Evolutionary conservation across 2,329 filamentous ascomycete genomes (phyloP), one percentile per base, ranked within the genome.

Genomic region (Zalaria sp.): DNA sequence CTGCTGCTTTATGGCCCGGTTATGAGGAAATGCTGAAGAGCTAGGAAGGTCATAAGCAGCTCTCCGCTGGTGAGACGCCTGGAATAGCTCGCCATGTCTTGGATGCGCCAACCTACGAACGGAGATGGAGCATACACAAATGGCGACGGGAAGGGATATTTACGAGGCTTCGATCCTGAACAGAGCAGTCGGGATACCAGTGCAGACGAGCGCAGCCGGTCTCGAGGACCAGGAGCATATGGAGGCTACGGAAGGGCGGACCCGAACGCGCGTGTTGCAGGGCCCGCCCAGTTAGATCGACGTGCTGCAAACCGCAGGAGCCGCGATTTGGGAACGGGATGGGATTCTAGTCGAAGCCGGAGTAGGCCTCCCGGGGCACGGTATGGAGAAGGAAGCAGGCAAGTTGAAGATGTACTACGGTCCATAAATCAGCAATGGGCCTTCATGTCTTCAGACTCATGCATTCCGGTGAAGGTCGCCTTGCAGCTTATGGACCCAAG

Each of bases 401-500:
- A 64, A 45, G 64, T 67, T 36, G 64, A 68, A 52, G 27, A 38
- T 31, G 28, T 94, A 2, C 69, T 96, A 38, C 79, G 85, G 50
- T 79, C 83, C 51, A 94, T 98, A 55, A 80, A 88, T 57, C 67
- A 74, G 43, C 86, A 93, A 57, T 98, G 91, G 89, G 81, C 84
- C 35, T 82, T 87, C 51, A 91, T 98, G 83, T 85, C 83, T 49
- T 74, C 83, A 52, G 81, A 81, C 47, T 81, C 91, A 56, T 95
- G 88, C 57, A 77, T 95, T 28, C 91, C 91, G 2, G 86, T 96
- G 31, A 88, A 96, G 61, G 76, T 95, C 40, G 86, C 89, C n/a
- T 72, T 98, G 37, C 88, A 95, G 63, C 72, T 98, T 48, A 83
- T 96, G 66, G 91, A 98, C 63, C 79, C 76, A 39, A 95, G 88